Base-by-base conservation (phyloP, 139 green algal species). In the Coelastrella sp. region DNA sequence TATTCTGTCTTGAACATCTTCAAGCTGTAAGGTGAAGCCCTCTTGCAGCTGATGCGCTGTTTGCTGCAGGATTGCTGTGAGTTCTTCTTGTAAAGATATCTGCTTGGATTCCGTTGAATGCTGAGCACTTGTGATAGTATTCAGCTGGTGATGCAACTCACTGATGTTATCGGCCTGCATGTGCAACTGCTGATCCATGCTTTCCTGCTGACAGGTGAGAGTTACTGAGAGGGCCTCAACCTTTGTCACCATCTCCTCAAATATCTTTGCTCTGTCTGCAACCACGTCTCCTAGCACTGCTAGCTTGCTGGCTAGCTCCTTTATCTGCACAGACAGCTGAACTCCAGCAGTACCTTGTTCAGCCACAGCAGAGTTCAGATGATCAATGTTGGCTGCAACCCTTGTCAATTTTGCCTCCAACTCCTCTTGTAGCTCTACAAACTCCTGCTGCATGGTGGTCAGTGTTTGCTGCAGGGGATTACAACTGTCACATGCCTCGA, bases 271-370 rank as follows among this genome's bases (percentile, higher is more conserved):
- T 13, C 32, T 38, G 34, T 27, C 19, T 15, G 48, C 66, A 25
- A 11, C 34, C 4, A 50, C 35, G 17, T 8, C n/a, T 53, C 66
- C 78, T 8, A 76, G 27, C 6, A 30, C 40, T 25, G 60, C 40
- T 30, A 84, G 30, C 62, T 76, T 84, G 37, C 25, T 57, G 27
- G 62, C 78, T 23, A 84, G 78, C 30, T 76, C 60, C n/a, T 25
- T 43, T 11, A 41, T 40, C 57, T 48, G 62, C 37, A 11, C 40
- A 15, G 75, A 82, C 53, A 82, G 34, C 25, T 13, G 32, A 35
- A 71, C 53, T 27, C 9, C 35, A 27, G 30, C 37, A 27, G 53
- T 23, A 27, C 8, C n/a, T 2, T 82, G 75, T 11, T 43, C 35
- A 27, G 53, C 34, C 27, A 45, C 51, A 27, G 53, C 53, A 35